phyloP scores from a whole-genome alignment of 345 rosid species.

The Iberis pinnata region DNA sequence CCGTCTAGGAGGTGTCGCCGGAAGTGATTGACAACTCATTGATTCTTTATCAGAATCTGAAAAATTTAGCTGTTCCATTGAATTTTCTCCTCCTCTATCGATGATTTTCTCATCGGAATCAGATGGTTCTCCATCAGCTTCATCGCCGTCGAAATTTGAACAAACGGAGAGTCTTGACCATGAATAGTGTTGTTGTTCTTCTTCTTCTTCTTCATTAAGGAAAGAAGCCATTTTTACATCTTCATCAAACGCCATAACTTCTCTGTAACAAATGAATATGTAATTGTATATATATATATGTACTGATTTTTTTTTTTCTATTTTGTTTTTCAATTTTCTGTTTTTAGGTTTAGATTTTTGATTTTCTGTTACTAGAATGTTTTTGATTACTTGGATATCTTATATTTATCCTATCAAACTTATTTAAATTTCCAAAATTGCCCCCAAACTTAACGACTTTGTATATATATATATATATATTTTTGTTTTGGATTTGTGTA shows the following conservation, averaged over 20 bases:
- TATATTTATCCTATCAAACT: slow-evolving; percentile 11
- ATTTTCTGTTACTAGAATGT: slow-evolving; percentile 11
- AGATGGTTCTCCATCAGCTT: slow-evolving; percentile 28
- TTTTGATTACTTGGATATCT: slow-evolving; percentile 7
- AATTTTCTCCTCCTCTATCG: slow-evolving; percentile 3
- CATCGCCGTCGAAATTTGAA: slow-evolving; percentile 27
- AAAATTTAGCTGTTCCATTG: slow-evolving; percentile 8
- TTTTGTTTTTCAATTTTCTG: too few relatives aligned
- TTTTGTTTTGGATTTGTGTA: background rate
- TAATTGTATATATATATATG: background rate
- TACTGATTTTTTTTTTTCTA: background rate
- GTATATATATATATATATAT: too few relatives aligned
- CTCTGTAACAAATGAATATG: background rate
- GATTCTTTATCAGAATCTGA: slow-evolving; percentile 32
- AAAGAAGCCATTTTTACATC: slow-evolving; percentile 26
- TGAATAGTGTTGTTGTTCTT: slow-evolving; percentile 18
- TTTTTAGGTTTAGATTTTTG: slow-evolving; percentile 5
- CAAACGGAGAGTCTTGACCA: slow-evolving; percentile 31
- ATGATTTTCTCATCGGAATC: slow-evolving; percentile 13
- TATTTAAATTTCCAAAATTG: background rate
- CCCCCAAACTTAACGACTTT: background rate
- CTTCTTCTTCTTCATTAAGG: slow-evolving; percentile 13
- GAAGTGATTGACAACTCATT: slow-evolving; percentile 20
- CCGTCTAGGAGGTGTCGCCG: slow-evolving; percentile 29
- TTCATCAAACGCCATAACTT: slow-evolving; percentile 26